Conservation (phyloP, 805 yeast species). For the Nakazawaea peltata region DNA sequence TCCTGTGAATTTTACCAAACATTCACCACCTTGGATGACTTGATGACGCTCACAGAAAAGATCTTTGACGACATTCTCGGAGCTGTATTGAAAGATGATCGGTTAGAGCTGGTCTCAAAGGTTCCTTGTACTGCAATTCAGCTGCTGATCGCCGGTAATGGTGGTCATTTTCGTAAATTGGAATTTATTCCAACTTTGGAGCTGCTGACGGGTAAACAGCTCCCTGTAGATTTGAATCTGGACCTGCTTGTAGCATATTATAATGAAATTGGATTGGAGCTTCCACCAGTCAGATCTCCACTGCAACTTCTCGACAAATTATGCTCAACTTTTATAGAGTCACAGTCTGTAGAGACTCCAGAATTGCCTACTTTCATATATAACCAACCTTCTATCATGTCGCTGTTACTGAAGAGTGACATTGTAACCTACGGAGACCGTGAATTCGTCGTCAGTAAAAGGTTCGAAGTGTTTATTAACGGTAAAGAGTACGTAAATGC, state of each 20-base stretch:
- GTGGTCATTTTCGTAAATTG: slow-evolving; percentile 28
- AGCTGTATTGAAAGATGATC: slow-evolving; percentile 19
- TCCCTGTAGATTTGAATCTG: slow-evolving; percentile 39
- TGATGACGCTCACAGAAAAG: slow-evolving; percentile 57
- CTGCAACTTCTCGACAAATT: slow-evolving; percentile 59
- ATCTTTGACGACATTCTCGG: slow-evolving; percentile 37
- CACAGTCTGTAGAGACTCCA: slow-evolving; percentile 44
- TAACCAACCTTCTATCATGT: slow-evolving; percentile 77
- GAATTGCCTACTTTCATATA: slow-evolving; percentile 61
- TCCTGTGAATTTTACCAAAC: slow-evolving; percentile 84
- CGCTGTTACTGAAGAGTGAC: slow-evolving; percentile 80
- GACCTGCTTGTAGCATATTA: slow-evolving; percentile 34
- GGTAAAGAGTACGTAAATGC: slow-evolving; percentile 86
- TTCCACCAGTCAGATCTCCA: slow-evolving; percentile 36
- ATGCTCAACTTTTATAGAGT: slow-evolving; percentile 35
- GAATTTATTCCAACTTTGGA: slow-evolving; percentile 69
- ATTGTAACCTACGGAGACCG: slow-evolving; percentile 22
- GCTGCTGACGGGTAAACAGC: slow-evolving; percentile 32
- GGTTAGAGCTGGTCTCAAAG: slow-evolving; percentile 16
- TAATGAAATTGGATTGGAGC: slow-evolving; percentile 22
- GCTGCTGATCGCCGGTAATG: slow-evolving; percentile 9
- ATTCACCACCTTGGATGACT: slow-evolving; percentile 54
- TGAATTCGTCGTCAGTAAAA: slow-evolving; percentile 39
- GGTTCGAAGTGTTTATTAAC: slow-evolving; percentile 80
- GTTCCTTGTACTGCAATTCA: slow-evolving; percentile 14